Base-by-base conservation (phyloP, 441 rosid genomes). In the Oxalis stricta region DNA sequence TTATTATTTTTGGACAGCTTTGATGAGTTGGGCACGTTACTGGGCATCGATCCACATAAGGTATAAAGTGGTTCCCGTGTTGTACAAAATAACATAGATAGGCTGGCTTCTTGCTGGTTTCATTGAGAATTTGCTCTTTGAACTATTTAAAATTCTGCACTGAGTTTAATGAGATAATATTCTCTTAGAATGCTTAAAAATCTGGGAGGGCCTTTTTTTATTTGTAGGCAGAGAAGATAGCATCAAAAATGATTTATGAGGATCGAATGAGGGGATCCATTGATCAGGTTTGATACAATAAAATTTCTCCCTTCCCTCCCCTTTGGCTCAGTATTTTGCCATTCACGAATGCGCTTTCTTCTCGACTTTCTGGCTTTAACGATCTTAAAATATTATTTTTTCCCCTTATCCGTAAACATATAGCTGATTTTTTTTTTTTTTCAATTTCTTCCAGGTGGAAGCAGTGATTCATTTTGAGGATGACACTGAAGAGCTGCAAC, bases 241-340 rank as follows among this genome's bases (percentile, higher is more conserved):
- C 99, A 42, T 83, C 97, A 52, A 79, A 84, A 63, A 92, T 92
- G 97, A 92, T 92, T 55, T 73, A 61, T 7, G 94, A 92, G 62
- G 99, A 92, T 55, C 76, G 95, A 67, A 92, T 92, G 99, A 87
- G 83, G 62, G 97, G 99, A 50, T 87, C 95, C 6, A 87, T 92
- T 46, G 99, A 92, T 65, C 99, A 92, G 97, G 96, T 77, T 53
- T 37, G 63, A 19, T 29, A 38, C 39, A 38, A 15, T 35, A n/a
- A n/a, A 28, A 3, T 19, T 52, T 44, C 13, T 19, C 33, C 11
- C 2, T 20, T 43, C 18, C 6, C 7, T 30, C 8, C 5, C 19
- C 6, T 1, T 3, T 32, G 10, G 13, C 13, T 5, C n/a, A n/a
- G n/a, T n/a, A n/a, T n/a, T n/a, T n/a, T n/a, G n/a, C n/a, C n/a